Conservation (phyloP, 2,329 filamentous ascomycete species). For the Penicillium occitanis region DNA sequence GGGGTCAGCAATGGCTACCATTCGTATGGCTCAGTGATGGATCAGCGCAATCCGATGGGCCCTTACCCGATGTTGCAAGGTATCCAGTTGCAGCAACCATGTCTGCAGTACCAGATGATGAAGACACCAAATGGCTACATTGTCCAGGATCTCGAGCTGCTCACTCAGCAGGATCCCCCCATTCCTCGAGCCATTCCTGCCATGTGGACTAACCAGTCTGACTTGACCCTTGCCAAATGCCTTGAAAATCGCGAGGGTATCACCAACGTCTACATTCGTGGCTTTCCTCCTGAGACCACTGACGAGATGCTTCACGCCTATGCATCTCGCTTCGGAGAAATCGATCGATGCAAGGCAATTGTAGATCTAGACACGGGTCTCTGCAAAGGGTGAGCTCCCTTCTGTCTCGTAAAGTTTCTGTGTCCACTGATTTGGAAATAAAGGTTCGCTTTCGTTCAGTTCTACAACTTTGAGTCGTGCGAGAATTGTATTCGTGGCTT, state of each 20-base stretch:
- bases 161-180: slow-evolving; percentile 72
- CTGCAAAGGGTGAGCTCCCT: slow-evolving; percentile 79
- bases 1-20: slow-evolving; percentile 52
- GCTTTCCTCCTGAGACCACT: slow-evolving; percentile 90
- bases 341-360: slow-evolving; percentile 97
- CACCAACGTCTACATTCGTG: slow-evolving; percentile 97
- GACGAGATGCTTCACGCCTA: slow-evolving; percentile 84
- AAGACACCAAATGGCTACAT: slow-evolving; percentile 47
- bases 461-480: slow-evolving; percentile 79
- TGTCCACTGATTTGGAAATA: slow-evolving; percentile 26
- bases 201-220: slow-evolving; percentile 74
- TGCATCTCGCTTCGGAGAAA: slow-evolving; percentile 82
- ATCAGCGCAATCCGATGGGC: slow-evolving; percentile 59
- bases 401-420: slow-evolving; percentile 9
- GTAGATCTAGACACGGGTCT: slow-evolving; percentile 90
- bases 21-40: slow-evolving; percentile 57
- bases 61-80: slow-evolving; percentile 55
- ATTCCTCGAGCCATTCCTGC: slow-evolving; percentile 89
- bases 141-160: slow-evolving; percentile 58
- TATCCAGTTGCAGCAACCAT: slow-evolving; percentile 52
- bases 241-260: slow-evolving; percentile 93
- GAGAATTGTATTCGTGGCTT: slow-evolving; percentile 96
- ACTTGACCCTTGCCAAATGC: slow-evolving; percentile 89
- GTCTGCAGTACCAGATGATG: slow-evolving; percentile 47
- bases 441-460: slow-evolving; percentile 98